phyloP scores from a whole-genome alignment of 2,329 filamentous ascomycete species.

The Chaetomiaceae sp. region DNA sequence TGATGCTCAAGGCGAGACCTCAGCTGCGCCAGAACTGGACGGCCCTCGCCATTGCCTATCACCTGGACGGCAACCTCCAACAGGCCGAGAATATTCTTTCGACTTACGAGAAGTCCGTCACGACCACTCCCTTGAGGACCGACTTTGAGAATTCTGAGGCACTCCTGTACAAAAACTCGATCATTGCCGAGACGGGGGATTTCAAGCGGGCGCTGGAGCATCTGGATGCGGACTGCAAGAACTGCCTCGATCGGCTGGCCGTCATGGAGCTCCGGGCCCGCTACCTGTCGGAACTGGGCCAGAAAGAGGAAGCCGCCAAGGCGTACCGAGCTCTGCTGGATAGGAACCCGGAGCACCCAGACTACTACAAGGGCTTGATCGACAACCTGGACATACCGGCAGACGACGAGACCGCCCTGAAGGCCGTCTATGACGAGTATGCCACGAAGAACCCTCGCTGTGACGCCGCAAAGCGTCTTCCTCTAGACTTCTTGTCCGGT shows the following conservation, averaged over 20 bases:
- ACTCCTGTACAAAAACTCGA: conserved; percentile 86
- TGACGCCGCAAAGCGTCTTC: conserved; percentile 80
- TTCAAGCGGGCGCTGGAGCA: conserved; percentile 80
- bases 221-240: conserved; percentile 70
- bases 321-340: conserved; percentile 78
- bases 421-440: conserved; percentile 74
- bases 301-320: conserved; percentile 72
- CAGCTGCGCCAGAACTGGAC: conserved; percentile 92
- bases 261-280: conserved; percentile 81
- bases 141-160: conserved; percentile 95
- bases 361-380: conserved; percentile 77
- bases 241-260: conserved; percentile 76
- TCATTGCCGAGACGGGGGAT: conserved; percentile 88
- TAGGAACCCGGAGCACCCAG: conserved; percentile 80
- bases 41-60: conserved; percentile 88
- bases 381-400: conserved; percentile 58
- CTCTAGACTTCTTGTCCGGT: conserved; percentile 82
- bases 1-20: conserved; percentile 82
- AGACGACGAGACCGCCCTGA: conserved; percentile 54
- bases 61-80: conserved; percentile 76
- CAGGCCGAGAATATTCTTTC: conserved; percentile 88
- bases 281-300: conserved; percentile 73
- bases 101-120: conserved; percentile 90
- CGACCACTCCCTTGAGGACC: conserved; percentile 66
- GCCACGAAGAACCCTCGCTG: conserved; percentile 74